phyloP scores from a whole-genome alignment of 225 moss, liverwort and hornwort genomes.

The Physcomitrium patens region DNA sequence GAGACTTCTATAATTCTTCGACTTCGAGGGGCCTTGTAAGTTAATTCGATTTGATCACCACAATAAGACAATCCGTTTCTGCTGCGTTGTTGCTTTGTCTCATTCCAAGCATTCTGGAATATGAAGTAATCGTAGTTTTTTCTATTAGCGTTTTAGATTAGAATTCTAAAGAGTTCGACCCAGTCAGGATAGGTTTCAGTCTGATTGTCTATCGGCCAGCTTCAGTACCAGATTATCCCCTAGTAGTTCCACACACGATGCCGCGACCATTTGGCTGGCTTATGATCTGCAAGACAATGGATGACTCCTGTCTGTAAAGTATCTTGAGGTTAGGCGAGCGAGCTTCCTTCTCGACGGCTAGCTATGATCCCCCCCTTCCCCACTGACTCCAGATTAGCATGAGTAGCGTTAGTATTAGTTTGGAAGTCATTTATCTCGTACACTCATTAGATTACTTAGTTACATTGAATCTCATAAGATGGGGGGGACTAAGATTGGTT shows the following conservation, averaged over 20 bases:
- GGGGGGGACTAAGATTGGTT: constrained; percentile 15
- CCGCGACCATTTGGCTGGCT: constrained; percentile 32
- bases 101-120: constrained; percentile 23
- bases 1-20: constrained; percentile 15
- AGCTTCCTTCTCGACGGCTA: constrained; percentile 25
- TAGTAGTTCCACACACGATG: constrained; percentile 23
- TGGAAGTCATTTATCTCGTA: constrained; percentile 42
- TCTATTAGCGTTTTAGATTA: neutral
- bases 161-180: neutral
- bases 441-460: constrained; percentile 16
- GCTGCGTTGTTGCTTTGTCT: neutral
- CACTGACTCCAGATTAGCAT: constrained; percentile 29
- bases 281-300: constrained; percentile 34
- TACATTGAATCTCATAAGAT: constrained; percentile 29
- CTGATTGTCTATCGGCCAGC: constrained; percentile 25
- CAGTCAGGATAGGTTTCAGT: too few relatives aligned
- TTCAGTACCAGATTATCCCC: constrained; percentile 26
- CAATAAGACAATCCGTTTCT: constrained; percentile 45
- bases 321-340: constrained; percentile 30
- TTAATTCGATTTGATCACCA: constrained; percentile 42
- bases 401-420: constrained; percentile 35
- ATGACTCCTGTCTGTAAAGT: constrained; percentile 47
- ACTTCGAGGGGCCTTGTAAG: constrained; percentile 43
- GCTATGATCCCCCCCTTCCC: constrained; percentile 17
- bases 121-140: neutral